Base-by-base conservation (phyloP, 768 basidiomycete genomes). In the Suillus luteus region DNA sequence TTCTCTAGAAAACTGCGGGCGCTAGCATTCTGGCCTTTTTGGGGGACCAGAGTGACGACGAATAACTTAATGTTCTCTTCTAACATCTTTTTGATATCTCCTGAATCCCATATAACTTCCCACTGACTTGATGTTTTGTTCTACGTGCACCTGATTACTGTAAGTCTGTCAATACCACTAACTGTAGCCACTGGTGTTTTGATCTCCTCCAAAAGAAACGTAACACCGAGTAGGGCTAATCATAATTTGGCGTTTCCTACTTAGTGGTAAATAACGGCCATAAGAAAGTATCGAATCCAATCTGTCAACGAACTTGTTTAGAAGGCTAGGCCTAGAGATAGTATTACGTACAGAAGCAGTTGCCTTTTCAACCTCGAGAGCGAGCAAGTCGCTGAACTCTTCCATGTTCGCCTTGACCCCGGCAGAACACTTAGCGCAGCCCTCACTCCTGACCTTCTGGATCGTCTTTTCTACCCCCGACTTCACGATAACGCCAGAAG, bases 11-110 rank as follows among this genome's bases (percentile, higher is more conserved):
- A 63, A 85, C 77, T 52, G 85, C 84, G 22, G 78, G 83, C 22
- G 78, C 79, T 62, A 89, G 85, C 64, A 91, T 93, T 59, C 84
- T 83, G 79, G 88, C 87, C 6, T 92, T 92, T 72, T 76, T 93
- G 64, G 81, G 77, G 44, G 88, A 90, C 68, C 88, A 92, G 69
- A 91, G 89, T 68, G 88, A 89, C 43, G 83, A 84, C 22, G 85
- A 76, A 38, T 74, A 43, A 68, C 17, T 19, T 11, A 5, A 57
- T 24, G 55, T 11, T 15, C 17, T 10, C 22, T 40, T 15, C 24
- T 43, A 17, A 49, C 22, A 31, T 58, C 37, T 41, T 17, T 19
- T 54, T 41, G 17, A 58, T 58, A 41, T 19, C 5, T 52, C 52
- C n/a, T 54, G 52, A 54, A 35, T 35, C 17, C 15, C 11, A 38